Evolutionary conservation across 306 rosid genomes (phyloP).

Genomic region (Glycine latifolia): DNA sequence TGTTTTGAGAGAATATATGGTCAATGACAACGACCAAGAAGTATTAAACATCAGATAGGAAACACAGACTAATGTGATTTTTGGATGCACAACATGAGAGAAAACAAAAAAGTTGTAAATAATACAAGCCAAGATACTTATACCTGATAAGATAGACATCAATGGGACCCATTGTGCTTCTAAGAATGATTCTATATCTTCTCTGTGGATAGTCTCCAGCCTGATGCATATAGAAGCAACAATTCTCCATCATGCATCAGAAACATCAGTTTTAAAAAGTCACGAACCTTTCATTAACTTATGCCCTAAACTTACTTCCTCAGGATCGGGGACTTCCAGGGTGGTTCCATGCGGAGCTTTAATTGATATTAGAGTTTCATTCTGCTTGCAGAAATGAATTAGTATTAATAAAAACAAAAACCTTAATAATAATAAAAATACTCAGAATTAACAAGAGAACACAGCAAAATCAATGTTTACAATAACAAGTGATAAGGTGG

Average conservation of each 20-base stretch:
- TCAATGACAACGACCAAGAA: background rate
- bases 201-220: slow-evolving; percentile 91
- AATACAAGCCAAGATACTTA: slow-evolving; percentile 38
- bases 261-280: slow-evolving; percentile 41
- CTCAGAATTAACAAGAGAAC: slow-evolving; percentile 43
- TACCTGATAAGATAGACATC: slow-evolving; percentile 99
- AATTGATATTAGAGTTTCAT: slow-evolving; percentile 96
- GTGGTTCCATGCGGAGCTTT: slow-evolving; percentile 99
- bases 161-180: slow-evolving; percentile 99
- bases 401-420: slow-evolving; percentile 45
- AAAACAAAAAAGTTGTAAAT: background rate
- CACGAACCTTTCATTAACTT: slow-evolving; percentile 45
- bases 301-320: slow-evolving; percentile 76
- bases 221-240: slow-evolving; percentile 60
- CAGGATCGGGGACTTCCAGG: slow-evolving; percentile 98
- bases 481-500: slow-evolving; percentile 17
- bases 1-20: background rate
- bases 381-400: slow-evolving; percentile 58
- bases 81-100: slow-evolving; percentile 7
- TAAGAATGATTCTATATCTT: slow-evolving; percentile 90
- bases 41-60: slow-evolving; percentile 24
- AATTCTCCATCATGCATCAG: slow-evolving; percentile 50
- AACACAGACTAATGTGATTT: slow-evolving; percentile 35
- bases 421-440: background rate
- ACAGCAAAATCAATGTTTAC: slow-evolving; percentile 15